Base-by-base conservation (phyloP, 345 rosid genomes). In the Populus ilicifolia region DNA sequence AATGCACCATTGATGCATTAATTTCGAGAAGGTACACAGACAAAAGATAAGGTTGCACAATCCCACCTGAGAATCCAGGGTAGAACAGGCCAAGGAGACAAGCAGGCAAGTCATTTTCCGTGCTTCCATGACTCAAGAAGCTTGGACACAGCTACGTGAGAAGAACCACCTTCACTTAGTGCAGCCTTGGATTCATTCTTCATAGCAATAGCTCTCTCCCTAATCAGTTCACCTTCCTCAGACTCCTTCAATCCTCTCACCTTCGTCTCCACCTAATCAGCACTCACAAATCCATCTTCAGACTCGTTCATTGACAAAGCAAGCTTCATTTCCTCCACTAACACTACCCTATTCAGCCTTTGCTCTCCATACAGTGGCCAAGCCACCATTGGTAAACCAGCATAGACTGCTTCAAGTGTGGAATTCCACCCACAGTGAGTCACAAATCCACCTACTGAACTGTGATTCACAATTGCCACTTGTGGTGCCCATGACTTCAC, bases 391-490 rank as follows among this genome's bases (percentile, higher is more conserved):
- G 87, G 89, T 59, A 86, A 85, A 2, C 94, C 94, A 0, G 88
- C 88, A 8, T 84, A 76, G 41, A 90, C 79, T 0, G 91, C 81
- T 78, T 90, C 97, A 0, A 93, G 88, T 27, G 84, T 75, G 1
- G 94, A 89, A 74, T 90, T 93, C 96, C 92, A 93, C 4, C 97
- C 94, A 33, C 93, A 86, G 77, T 91, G 96, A 68, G 88, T 91
- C 44, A 89, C 91, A 43, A 91, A 91, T 48, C 90, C 91, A 5
- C 93, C 90, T 3, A 86, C 78, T 0, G 94, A 81, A 8, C 64
- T 79, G 35, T 89, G 93, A 50, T 70, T 88, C 78, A 89, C 77
- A 30, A 91, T 84, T 17, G 77, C 85, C 59, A 86, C 83, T 68
- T 91, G 94, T 5, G 93, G 94, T 0, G 90, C 92, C 93, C 94